These are phyloP conservation scores for Phytophthora hybrid DNA, from an alignment of 352 stramenopile species.

Conservation along the genomic window DNA sequence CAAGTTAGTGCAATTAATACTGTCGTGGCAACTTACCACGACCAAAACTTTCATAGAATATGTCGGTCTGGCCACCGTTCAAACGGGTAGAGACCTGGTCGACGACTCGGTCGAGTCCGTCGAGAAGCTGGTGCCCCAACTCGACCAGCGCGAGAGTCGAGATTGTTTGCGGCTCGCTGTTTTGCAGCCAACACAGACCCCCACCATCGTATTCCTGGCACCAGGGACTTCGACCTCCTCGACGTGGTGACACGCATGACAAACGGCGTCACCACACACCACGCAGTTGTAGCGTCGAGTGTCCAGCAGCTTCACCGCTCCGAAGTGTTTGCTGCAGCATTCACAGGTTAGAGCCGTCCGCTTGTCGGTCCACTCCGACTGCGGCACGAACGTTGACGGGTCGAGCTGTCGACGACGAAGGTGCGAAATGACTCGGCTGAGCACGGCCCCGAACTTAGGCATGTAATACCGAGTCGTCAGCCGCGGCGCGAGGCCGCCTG, in stretches of 20 bases:
- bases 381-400: slow-evolving; percentile 38
- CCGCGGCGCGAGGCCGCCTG: slow-evolving; percentile 42
- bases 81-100: slow-evolving; percentile 19
- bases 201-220: slow-evolving; percentile 30
- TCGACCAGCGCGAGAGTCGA: slow-evolving; percentile 26
- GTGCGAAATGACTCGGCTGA: slow-evolving; percentile 47
- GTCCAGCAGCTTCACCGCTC: slow-evolving; percentile 36
- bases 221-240: slow-evolving; percentile 49
- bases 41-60: slow-evolving; percentile 4
- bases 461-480: slow-evolving; percentile 51
- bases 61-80: background rate
- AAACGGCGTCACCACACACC: slow-evolving; percentile 61
- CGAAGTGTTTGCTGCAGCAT: slow-evolving; percentile 55
- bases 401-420: slow-evolving; percentile 41
- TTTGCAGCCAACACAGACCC: slow-evolving; percentile 46
- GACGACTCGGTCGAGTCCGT: slow-evolving; percentile 32
- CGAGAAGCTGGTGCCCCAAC: slow-evolving; percentile 31
- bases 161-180: slow-evolving; percentile 7
- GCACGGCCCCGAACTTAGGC: slow-evolving; percentile 46
- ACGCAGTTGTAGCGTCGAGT: slow-evolving; percentile 56
- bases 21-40: background rate
- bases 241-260: slow-evolving; percentile 46
- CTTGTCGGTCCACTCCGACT: slow-evolving; percentile 49
- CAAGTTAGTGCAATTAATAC: background rate
- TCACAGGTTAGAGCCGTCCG: slow-evolving; percentile 40